Percentiles rank a stretch among this genome's conserved stretches.
These are phyloP conservation scores for Linum tenue DNA, from an alignment of 345 rosid species.

Conservation along the genomic window DNA sequence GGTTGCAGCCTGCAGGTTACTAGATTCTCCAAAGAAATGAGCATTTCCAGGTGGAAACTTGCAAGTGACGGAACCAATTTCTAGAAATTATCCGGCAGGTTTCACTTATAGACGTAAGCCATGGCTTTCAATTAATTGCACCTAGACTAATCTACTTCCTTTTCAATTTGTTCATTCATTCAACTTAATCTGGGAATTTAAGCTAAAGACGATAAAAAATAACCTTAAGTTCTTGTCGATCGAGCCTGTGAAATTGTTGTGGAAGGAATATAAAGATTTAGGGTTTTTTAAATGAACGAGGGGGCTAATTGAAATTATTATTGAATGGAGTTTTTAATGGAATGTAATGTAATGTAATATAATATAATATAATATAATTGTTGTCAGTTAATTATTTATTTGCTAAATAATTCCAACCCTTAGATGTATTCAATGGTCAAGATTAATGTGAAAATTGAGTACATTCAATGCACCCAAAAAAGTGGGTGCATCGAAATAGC, in stretches of 20 bases:
- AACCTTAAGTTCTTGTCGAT: conserved; percentile 80
- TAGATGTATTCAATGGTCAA: no score
- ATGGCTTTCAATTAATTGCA: neutral
- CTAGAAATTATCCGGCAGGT: conserved; percentile 97
- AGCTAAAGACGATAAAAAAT: conserved; percentile 53
- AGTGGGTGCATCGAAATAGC: no score
- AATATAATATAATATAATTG: no score
- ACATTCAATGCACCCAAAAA: no score
- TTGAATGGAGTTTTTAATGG: no score
- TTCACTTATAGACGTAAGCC: neutral
- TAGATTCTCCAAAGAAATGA: conserved; percentile 73
- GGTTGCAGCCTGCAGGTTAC: conserved; percentile 55
- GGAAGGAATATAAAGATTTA: conserved; percentile 71
- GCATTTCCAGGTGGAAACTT: conserved; percentile 88
- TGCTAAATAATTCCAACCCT: no score
- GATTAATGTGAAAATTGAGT: no score
- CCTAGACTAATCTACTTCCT: neutral
- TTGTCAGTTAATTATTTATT: no score
- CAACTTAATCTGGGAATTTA: conserved; percentile 84
- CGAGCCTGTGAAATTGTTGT: conserved; percentile 79
- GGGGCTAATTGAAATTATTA: no score
- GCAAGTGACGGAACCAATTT: conserved; percentile 79
- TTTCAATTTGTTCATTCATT: conserved; percentile 11
- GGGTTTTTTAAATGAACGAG: no score
- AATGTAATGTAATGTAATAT: no score